Evolutionary conservation across 352 stramenopile species (phyloP), one percentile per base, ranked within the genome.

Genomic region (Phytophthora sansomeana): DNA sequence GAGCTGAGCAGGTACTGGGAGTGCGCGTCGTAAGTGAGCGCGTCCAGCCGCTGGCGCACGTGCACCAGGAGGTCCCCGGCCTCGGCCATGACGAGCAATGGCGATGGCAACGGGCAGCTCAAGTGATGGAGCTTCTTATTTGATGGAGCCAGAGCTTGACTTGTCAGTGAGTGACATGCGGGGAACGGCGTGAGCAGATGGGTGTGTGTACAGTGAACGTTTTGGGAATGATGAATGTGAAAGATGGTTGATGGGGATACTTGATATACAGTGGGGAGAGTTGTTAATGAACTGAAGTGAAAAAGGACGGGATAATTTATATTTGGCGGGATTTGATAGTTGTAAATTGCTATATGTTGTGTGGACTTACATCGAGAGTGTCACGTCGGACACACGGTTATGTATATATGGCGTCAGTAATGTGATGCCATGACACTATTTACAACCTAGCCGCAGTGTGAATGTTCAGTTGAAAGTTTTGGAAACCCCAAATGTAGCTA

Each of bases 11-110:
- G n/a, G n/a, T n/a, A n/a, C n/a, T n/a, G n/a, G n/a, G n/a, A n/a
- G n/a, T n/a, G n/a, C n/a, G n/a, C 70, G 52, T 83, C 78, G 47
- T 77, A 83, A 11, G 72, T 77, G 56, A 87, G 75, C 57, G 78
- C 78, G 48, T 87, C 78, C n/a, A 87, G 63, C 11, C 78, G 78
- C 61, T 80, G 73, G 10, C 78, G 74, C 26, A 87, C 67, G 68
- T 87, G 75, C 49, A 75, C 53, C 52, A 87, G 56, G 54, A 79
- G 61, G 38, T 75, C 72, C 39, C 67, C 51, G 24, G 59, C 69
- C 58, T 70, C 63, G n/a, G 63, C 63, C 63, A 78, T 74, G 35
- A 49, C 39, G 51, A 35, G 36, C 9, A 44, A 21, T 52, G n/a
- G n/a, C 46, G 35, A 47, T 46, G 33, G 49, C 19, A n/a, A n/a